Conservation (phyloP, 1,284 basidiomycete species). For the Microstroma glucosiphilum region DNA sequence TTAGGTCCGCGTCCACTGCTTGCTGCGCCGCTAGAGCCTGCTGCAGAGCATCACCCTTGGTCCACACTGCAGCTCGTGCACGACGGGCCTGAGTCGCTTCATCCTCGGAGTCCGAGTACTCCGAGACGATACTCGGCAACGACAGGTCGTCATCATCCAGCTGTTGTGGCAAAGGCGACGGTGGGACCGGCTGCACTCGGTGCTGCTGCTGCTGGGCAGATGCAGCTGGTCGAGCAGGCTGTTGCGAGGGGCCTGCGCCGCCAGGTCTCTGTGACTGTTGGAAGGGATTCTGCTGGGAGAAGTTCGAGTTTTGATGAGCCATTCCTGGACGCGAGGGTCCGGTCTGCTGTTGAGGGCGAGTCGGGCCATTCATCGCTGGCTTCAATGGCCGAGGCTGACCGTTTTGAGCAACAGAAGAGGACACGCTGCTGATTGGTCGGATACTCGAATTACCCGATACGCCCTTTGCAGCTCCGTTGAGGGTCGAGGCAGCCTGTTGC, state of each 20-base stretch:
- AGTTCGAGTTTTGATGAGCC: neutral
- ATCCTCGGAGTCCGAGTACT: slow-evolving; percentile 48
- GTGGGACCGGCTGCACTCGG: slow-evolving; percentile 18
- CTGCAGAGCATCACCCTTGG: slow-evolving; percentile 37
- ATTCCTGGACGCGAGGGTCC: no score
- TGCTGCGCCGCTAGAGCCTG: slow-evolving; percentile 35
- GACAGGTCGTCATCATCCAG: slow-evolving; percentile 13
- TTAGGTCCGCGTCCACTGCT: slow-evolving; percentile 40
- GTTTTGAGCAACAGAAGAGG: no score
- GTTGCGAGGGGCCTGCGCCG: neutral
- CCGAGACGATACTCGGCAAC: slow-evolving; percentile 37
- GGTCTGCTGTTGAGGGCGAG: no score
- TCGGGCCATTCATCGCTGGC: no score
- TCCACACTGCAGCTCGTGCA: slow-evolving; percentile 41
- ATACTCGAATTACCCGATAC: no score
- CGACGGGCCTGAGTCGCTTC: slow-evolving; percentile 41
- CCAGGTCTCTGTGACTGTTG: neutral
- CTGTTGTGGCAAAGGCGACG: slow-evolving; percentile 5
- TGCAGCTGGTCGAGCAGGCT: slow-evolving; percentile 8
- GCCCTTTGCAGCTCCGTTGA: no score
- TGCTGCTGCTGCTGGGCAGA: slow-evolving; percentile 17
- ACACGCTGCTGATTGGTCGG: no score
- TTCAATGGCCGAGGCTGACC: no score
- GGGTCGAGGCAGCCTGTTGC: no score
- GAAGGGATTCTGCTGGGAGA: slow-evolving; percentile 13